Evolutionary conservation across 2,329 filamentous ascomycete species (phyloP).

Genomic region (Calonectria pseudoturangicola): DNA sequence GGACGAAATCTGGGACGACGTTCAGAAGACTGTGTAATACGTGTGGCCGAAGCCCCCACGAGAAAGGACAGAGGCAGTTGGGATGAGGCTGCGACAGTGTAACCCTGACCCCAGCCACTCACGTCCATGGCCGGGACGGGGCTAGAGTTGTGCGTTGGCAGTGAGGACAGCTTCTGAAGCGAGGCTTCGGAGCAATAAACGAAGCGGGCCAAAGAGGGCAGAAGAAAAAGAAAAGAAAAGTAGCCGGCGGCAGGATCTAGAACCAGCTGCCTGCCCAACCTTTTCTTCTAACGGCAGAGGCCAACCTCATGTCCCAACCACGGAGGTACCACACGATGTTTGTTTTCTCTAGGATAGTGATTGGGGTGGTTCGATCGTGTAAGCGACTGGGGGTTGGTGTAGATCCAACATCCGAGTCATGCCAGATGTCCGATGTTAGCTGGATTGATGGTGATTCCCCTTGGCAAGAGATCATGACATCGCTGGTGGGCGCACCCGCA

Average conservation of each 20-base stretch:
- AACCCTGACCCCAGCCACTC: constrained; percentile 46
- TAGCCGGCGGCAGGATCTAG: neutral
- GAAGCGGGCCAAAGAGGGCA: neutral
- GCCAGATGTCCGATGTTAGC: constrained; percentile 37
- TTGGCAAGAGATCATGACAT: constrained; percentile 16
- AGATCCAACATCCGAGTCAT: constrained; percentile 41
- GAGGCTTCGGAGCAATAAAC: constrained; percentile 16
- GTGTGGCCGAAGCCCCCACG: constrained; percentile 15
- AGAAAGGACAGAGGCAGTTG: constrained; percentile 6
- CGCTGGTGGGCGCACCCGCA: constrained; percentile 27
- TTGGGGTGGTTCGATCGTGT: constrained; percentile 42
- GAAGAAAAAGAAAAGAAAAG: constrained; percentile 3
- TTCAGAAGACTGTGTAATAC: constrained; percentile 7
- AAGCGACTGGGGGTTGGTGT: constrained; percentile 23
- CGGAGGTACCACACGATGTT: constrained; percentile 2
- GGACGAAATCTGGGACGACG: constrained; percentile 7
- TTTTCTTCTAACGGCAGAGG: neutral
- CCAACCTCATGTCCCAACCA: constrained; percentile 21
- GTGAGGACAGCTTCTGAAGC: neutral
- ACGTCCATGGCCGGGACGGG: neutral
- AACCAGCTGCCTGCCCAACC: neutral
- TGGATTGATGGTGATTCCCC: constrained; percentile 11
- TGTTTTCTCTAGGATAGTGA: constrained; percentile 11
- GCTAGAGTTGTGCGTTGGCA: constrained; percentile 17
- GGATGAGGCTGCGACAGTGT: constrained; percentile 37